Evolutionary conservation across 1,139 yeast species (phyloP).

Genomic region (Kodamaea anthophila): DNA sequence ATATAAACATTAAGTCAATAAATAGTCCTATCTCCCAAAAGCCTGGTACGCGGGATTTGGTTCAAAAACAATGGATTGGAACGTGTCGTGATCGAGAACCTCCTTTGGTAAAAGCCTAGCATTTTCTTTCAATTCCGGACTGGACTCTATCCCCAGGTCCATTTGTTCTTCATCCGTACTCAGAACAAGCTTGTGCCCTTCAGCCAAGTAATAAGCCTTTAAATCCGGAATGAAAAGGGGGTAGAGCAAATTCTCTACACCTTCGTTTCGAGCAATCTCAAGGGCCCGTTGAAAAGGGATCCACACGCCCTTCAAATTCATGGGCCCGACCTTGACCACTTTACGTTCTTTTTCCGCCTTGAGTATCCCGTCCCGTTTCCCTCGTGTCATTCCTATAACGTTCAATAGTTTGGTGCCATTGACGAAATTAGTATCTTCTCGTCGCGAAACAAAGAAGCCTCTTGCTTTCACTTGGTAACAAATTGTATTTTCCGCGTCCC

Average conservation of each 20-base stretch:
- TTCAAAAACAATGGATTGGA: not conserved
- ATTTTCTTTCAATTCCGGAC: conserved; percentile 6
- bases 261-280: conserved; percentile 48
- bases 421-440: conserved; percentile 47
- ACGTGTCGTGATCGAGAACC: not conserved
- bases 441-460: conserved; percentile 42
- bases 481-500: conserved; percentile 44
- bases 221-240: conserved; percentile 45
- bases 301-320: conserved; percentile 55
- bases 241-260: conserved; percentile 30
- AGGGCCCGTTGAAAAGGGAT: conserved; percentile 49
- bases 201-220: conserved; percentile 23
- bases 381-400: conserved; percentile 53
- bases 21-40: too few species aligned
- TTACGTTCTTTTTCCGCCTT: conserved; percentile 40
- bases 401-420: conserved; percentile 53
- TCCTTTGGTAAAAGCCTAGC: too few species aligned
- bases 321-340: conserved; percentile 48
- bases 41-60: not conserved
- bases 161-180: conserved; percentile 1
- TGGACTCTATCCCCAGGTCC: conserved; percentile 2
- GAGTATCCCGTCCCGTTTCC: conserved; percentile 50
- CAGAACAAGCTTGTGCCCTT: conserved; percentile 18
- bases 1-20: too few species aligned
- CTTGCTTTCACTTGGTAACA: conserved; percentile 46